Base-by-base conservation (phyloP, 352 stramenopile species). In the Thalassiosira livingstoniorum region DNA sequence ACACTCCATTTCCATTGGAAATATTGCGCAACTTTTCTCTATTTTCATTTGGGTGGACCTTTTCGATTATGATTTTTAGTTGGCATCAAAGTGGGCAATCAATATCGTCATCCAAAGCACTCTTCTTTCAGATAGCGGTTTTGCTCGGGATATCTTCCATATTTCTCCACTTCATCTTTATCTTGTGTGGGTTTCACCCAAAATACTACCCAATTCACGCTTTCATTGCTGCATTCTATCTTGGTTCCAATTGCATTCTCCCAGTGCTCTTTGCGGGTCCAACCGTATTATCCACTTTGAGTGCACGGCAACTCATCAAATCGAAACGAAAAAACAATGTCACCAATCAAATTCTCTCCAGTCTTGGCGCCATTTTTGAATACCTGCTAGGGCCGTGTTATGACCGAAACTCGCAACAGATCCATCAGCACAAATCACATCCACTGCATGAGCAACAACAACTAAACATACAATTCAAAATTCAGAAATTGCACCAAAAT, bases 161-260 rank as follows among this genome's bases (percentile, higher is more conserved):
- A 7, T 37, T 80, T 18, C 23, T 72, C 31, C 55, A 85, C 43
- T 37, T 42, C 15, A 34, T 80, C 60, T 73, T 85, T 32, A 70
- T 85, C 27, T 31, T 85, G 25, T 81, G 71, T 37, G 78, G 70
- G 21, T 54, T 80, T 10, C 60, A 77, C 54, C 71, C 64, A 25
- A 53, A 27, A 13, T 29, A 78, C 25, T 63, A 63, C 25, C 78
- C 78, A 31, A 47, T 69, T 3, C 55, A 81, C 37, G 81, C 78
- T 15, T 15, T 81, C 3, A 1, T 81, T 15, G 66, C 78, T 29
- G 42, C 78, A 23, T 47, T 64, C 0, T 81, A 85, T 43, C 31
- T 85, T 42, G 55, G 71, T 7, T 68, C 60, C 1, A 85, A 75
- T 47, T 43, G 35, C 1, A 25, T 80, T 4, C 55, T 74, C 21